Conservation (phyloP, 164 flowering plant species). For the Vitis vinifera region ASM3070453v1 NC_081805.1:428001-428500, state of each 20-base stretch:
- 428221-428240: slow-evolving; percentile 37
- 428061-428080: slow-evolving; percentile 8
- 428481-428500: background rate
- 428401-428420: background rate
- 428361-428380: background rate
- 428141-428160: slow-evolving; percentile 4
- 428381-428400: background rate
- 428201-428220: slow-evolving; percentile 39
- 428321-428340: too few species aligned
- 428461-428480: too few species aligned
- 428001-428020: too few species aligned
- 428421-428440: background rate
- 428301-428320: background rate
- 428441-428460: too few species aligned
- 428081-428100: background rate
- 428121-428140: background rate
- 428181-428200: background rate
- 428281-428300: slow-evolving; percentile 11
- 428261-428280: slow-evolving; percentile 14
- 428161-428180: slow-evolving; percentile 4
- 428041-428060: background rate
- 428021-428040: too few species aligned
- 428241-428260: slow-evolving; percentile 13
- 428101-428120: slow-evolving; percentile 12
- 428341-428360: background rate